Evolutionary conservation across 2,329 filamentous ascomycete genomes (phyloP).

Genomic region (Pseudocercospora vitis): DNA sequence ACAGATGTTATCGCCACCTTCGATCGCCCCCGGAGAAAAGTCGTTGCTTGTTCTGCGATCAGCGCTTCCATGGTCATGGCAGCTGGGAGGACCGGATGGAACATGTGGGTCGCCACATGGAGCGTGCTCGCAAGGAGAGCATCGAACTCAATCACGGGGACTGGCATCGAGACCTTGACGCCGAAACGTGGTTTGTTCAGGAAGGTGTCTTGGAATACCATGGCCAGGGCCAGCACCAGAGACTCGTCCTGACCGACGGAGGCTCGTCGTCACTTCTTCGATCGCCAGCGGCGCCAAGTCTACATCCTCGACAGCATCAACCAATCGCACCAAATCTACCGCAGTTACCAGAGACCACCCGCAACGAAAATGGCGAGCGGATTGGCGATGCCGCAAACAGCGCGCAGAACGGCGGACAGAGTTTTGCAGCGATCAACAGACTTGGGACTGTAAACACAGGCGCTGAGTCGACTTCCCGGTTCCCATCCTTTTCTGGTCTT

Average conservation of each 20-base stretch:
- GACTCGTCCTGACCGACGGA: neutral
- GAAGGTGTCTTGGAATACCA: neutral
- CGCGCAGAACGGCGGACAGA: neutral
- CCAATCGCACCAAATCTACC: constrained; percentile 1
- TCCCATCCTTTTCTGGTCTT: constrained; percentile 4
- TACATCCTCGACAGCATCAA: neutral
- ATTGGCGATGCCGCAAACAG: too few species aligned
- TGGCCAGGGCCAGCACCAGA: too few species aligned
- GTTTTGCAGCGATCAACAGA: neutral
- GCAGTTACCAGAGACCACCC: neutral
- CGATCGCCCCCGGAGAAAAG: constrained; percentile 63
- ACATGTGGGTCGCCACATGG: constrained; percentile 79
- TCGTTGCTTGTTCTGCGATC: constrained; percentile 64
- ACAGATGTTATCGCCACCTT: constrained; percentile 61
- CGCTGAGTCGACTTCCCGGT: constrained; percentile 1
- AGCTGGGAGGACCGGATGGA: constrained; percentile 85
- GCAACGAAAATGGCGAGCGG: neutral
- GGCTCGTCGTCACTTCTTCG: constrained; percentile 3
- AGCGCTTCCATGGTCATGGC: constrained; percentile 60
- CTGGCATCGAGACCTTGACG: neutral
- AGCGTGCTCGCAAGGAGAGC: constrained; percentile 44
- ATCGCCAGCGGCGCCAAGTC: neutral
- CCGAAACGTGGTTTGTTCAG: constrained; percentile 2
- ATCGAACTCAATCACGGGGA: neutral
- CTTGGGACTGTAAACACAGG: neutral